phyloP scores from a whole-genome alignment of 257 asterid species.

The Solanum raphanifolium region DNA sequence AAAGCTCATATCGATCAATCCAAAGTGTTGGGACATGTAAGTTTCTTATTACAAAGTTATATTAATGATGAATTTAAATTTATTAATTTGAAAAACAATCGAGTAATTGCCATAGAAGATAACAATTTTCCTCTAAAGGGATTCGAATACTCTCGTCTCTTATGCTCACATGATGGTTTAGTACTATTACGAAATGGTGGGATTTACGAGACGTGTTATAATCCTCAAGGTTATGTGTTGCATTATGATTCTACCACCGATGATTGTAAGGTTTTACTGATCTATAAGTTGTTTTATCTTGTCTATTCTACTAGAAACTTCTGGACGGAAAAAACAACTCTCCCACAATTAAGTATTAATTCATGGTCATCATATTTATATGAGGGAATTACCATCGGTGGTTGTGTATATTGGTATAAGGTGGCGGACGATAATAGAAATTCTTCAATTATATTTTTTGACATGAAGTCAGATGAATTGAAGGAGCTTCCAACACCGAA shows the following conservation, averaged over 20 bases:
- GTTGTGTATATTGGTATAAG: neutral
- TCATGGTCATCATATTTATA: neutral
- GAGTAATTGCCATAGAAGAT: neutral
- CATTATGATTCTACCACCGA: neutral
- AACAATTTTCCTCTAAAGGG: neutral
- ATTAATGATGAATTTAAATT: no score
- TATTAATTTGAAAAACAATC: neutral
- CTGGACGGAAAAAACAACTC: neutral
- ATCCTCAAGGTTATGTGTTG: neutral
- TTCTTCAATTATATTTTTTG: neutral
- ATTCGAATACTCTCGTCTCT: rapidly evolving
- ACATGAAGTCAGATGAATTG: neutral
- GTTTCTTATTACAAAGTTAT: neutral
- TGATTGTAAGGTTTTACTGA: neutral
- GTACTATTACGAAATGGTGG: neutral
- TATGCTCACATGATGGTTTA: neutral
- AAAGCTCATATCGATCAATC: neutral
- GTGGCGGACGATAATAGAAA: neutral
- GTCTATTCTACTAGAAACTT: neutral
- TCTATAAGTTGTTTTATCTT: neutral
- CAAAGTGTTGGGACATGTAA: neutral
- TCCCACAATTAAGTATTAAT: neutral
- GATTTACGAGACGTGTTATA: neutral
- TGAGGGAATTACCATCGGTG: neutral
- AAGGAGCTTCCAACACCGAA: neutral